Percentiles rank a stretch among this genome's conserved stretches.
Evolutionary conservation across 495 filamentous ascomycete species (phyloP).

Genomic region (Tuber magnatum): DNA sequence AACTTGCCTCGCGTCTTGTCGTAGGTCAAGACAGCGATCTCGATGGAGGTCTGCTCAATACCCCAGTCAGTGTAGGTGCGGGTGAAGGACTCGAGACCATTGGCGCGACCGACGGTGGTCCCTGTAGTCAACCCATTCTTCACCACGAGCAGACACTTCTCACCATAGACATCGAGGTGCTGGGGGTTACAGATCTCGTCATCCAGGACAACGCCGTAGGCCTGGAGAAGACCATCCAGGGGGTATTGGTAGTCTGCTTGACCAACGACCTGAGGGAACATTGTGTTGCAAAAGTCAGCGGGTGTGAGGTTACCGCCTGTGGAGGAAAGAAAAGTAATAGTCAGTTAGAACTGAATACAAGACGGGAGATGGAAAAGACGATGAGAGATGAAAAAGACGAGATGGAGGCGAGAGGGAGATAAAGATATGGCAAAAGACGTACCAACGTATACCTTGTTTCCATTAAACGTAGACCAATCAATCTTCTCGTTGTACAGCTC

Average conservation of each 20-base stretch:
- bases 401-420: constrained; percentile 3
- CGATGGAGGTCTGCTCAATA: constrained; percentile 8
- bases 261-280: background rate
- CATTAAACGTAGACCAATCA: constrained; percentile 10
- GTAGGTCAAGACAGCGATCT: background rate
- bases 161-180: constrained; percentile 3
- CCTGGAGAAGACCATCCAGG: constrained; percentile 5
- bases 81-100: constrained; percentile 17
- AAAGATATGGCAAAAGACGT: constrained; percentile 13
- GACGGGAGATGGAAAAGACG: background rate
- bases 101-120: constrained; percentile 11
- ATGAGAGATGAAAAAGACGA: background rate
- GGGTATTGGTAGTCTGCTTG: background rate
- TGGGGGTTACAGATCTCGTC: constrained; percentile 11
- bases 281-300: background rate
- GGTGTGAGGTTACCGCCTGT: background rate
- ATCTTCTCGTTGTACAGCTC: constrained; percentile 12
- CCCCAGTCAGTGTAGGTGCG: background rate
- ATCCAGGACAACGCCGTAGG: constrained; percentile 5
- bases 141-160: constrained; percentile 10
- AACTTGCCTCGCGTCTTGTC: background rate
- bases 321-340: background rate
- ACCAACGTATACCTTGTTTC: constrained; percentile 18
- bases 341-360: background rate
- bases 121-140: constrained; percentile 15